Evolutionary conservation across 192 early-diverging fungal genomes (phyloP).

Genomic region (Funneliformis geosporum): DNA sequence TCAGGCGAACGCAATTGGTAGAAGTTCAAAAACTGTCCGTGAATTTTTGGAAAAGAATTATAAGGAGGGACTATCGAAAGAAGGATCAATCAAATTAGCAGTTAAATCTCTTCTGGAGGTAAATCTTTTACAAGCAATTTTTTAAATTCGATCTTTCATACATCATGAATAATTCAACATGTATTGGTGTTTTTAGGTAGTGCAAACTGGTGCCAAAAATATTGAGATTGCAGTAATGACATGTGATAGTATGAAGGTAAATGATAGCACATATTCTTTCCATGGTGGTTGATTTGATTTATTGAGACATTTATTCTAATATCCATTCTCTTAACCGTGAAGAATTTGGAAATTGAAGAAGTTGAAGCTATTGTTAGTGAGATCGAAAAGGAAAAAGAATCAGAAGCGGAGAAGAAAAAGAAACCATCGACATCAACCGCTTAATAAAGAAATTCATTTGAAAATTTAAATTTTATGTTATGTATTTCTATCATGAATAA

Average conservation of each 20-base stretch:
- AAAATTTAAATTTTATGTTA: no score
- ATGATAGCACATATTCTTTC: neutral
- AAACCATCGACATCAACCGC: conserved; percentile 35
- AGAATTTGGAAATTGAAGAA: conserved; percentile 70
- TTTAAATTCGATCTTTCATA: neutral
- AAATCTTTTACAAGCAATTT: conserved; percentile 10
- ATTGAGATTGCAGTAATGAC: conserved; percentile 97
- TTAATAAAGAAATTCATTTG: neutral
- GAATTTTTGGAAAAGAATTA: conserved; percentile 99
- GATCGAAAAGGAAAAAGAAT: conserved; percentile 91
- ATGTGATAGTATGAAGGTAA: conserved; percentile 54
- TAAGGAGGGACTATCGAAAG: conserved; percentile 77
- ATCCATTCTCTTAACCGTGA: neutral
- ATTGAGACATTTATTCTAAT: neutral
- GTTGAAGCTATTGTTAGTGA: conserved; percentile 72
- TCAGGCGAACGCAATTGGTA: conserved; percentile 91
- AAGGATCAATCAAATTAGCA: conserved; percentile 86
- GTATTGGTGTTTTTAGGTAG: conserved; percentile 59
- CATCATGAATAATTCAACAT: neutral
- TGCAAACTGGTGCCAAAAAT: conserved; percentile 99
- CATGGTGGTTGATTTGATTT: neutral
- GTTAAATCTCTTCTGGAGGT: conserved; percentile 91
- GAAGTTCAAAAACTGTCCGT: conserved; percentile 94
- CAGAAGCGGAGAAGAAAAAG: conserved; percentile 82
- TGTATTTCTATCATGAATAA: no score